Conservation (phyloP, 2,329 filamentous ascomycete species). For the Penicillium sp. region DNA sequence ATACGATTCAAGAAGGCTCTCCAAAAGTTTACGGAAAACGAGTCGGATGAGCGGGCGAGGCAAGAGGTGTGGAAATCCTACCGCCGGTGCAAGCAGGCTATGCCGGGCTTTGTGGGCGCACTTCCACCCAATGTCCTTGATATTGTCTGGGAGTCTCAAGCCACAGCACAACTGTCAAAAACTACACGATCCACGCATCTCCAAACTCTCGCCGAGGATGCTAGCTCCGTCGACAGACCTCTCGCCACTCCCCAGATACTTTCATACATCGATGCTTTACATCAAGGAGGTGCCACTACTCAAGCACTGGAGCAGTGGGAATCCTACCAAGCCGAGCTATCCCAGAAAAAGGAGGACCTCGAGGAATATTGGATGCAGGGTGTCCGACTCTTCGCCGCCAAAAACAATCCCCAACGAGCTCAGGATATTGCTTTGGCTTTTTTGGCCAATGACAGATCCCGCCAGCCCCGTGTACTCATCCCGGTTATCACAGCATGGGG, state of each 20-base stretch:
- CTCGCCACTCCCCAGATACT: slow-evolving; percentile 61
- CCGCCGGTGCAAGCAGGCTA: slow-evolving; percentile 47
- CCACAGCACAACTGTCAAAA: slow-evolving; percentile 43
- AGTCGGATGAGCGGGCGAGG: slow-evolving; percentile 27
- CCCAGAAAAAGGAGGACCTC: slow-evolving; percentile 39
- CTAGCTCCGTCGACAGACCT: slow-evolving; percentile 57
- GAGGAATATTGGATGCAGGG: slow-evolving; percentile 50
- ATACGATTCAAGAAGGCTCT: slow-evolving; percentile 42
- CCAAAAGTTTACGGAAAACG: slow-evolving; percentile 29
- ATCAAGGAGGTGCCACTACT: slow-evolving; percentile 59
- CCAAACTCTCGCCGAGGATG: slow-evolving; percentile 63
- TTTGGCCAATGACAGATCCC: slow-evolving; percentile 44
- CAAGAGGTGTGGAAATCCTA: slow-evolving; percentile 52
- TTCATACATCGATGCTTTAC: slow-evolving; percentile 66
- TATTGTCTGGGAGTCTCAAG: slow-evolving; percentile 63
- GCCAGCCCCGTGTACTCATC: slow-evolving; percentile 47
- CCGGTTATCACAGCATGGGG: slow-evolving; percentile 69
- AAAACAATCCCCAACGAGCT: slow-evolving; percentile 48
- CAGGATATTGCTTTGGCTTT: slow-evolving; percentile 49
- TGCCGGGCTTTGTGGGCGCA: slow-evolving; percentile 50
- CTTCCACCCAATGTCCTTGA: slow-evolving; percentile 63
- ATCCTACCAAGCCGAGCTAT: slow-evolving; percentile 55
- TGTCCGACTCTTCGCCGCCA: slow-evolving; percentile 50
- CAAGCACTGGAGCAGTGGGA: slow-evolving; percentile 65
- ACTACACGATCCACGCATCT: slow-evolving; percentile 59